phyloP scores from a whole-genome alignment of 2,329 filamentous ascomycete genomes.

The Proliferodiscus dingleyae region DNA sequence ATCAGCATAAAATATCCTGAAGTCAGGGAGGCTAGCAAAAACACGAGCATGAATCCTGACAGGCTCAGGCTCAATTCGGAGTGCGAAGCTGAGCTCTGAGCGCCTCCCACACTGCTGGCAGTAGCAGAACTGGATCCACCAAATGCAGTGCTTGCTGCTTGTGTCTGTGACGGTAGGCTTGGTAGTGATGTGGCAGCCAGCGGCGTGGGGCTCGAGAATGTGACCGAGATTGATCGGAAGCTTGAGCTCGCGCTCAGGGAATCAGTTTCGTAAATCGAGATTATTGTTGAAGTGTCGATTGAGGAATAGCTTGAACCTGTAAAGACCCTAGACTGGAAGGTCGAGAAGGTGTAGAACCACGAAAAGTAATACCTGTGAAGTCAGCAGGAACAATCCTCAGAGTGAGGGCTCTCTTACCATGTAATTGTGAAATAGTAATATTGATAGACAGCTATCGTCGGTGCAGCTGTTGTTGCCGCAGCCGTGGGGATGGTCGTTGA shows the following conservation, averaged over 20 bases:
- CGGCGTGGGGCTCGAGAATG: constrained; percentile 7
- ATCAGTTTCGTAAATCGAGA: constrained; percentile 10
- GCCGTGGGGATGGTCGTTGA: not conserved
- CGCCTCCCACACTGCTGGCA: not conserved
- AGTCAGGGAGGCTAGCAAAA: no score
- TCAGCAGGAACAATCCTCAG: not conserved
- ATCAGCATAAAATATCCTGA: not conserved
- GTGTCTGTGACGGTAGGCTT: not conserved
- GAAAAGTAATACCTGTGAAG: constrained; percentile 9
- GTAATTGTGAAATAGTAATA: constrained; percentile 11
- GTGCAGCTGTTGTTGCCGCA: not conserved
- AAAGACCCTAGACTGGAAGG: not conserved
- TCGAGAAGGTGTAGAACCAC: constrained; percentile 9
- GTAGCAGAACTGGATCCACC: not conserved
- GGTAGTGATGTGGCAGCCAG: not conserved
- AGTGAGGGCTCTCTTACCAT: constrained; percentile 4
- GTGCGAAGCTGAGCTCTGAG: not conserved
- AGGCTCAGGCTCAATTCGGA: no score
- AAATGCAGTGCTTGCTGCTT: no score
- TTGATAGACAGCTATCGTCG: not conserved
- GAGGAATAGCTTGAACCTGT: constrained; percentile 1
- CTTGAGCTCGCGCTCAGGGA: constrained; percentile 5
- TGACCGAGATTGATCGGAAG: constrained; percentile 2
- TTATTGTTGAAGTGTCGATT: constrained; percentile 6
- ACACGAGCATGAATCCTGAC: no score